Conservation (phyloP, 78 protist genomes). For the Polysphondylium violaceum region DNA sequence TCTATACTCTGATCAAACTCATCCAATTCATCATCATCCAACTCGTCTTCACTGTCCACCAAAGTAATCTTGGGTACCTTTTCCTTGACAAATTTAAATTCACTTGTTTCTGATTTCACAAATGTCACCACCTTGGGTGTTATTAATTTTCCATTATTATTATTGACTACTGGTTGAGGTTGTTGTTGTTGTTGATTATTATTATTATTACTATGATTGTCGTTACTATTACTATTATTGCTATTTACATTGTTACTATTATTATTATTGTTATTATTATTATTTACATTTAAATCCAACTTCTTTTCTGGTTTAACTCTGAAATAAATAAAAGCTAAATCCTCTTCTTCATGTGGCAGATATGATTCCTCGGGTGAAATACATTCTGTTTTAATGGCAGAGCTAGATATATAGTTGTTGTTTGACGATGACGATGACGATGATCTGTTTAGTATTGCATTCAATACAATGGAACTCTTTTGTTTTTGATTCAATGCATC, state of each 20-base stretch:
- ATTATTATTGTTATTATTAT: conserved; percentile 3
- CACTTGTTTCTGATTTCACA: conserved; percentile 3
- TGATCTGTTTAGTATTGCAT: neutral
- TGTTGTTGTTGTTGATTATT: neutral
- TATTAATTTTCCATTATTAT: neutral
- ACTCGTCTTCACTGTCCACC: neutral
- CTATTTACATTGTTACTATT: neutral
- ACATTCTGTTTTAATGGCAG: neutral
- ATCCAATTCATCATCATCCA: neutral
- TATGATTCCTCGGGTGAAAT: conserved; percentile 18
- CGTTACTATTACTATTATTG: neutral
- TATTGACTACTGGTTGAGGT: neutral
- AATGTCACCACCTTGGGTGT: conserved; percentile 24
- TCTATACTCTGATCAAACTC: neutral
- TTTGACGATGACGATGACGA: too few species aligned
- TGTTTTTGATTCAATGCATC: neutral
- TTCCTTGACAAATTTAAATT: conserved; percentile 39
- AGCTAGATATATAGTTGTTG: neutral
- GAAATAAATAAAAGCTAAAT: conserved; percentile 4
- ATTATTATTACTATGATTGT: neutral
- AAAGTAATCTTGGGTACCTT: conserved; percentile 12
- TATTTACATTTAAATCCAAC: too few species aligned
- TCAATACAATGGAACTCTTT: neutral
- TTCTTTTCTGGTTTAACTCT: too few species aligned
- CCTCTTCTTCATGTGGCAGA: conserved; percentile 33